Conservation (phyloP, 1,139 yeast species). For the Suhomyces anneliseae region DNA sequence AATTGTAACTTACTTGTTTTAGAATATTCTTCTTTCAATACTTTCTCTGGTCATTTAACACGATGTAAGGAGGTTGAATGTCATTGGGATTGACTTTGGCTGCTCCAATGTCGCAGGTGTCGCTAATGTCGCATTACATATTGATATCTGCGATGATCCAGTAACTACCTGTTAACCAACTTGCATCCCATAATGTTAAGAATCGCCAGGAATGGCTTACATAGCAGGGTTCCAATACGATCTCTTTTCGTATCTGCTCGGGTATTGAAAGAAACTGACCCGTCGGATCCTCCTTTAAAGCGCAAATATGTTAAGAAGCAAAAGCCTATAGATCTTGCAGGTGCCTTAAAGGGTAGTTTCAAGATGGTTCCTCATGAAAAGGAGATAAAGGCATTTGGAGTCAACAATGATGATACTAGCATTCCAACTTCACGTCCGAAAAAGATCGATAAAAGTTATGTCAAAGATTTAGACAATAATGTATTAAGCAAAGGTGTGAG, state of each 20-base stretch:
- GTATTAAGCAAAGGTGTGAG: constrained; percentile 15
- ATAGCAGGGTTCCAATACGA: not conserved
- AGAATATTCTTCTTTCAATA: too few species aligned
- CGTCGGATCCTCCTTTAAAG: constrained; percentile 1
- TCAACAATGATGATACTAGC: constrained; percentile 3
- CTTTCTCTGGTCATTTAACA: not conserved
- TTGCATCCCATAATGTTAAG: not conserved
- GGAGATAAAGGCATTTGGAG: constrained; percentile 10
- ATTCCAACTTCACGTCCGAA: constrained; percentile 10
- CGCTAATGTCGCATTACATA: not conserved
- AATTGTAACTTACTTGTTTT: too few species aligned
- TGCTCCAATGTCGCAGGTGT: not conserved
- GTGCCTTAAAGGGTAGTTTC: constrained; percentile 15
- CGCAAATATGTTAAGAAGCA: constrained; percentile 12
- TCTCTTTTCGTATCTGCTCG: not conserved
- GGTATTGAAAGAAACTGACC: not conserved
- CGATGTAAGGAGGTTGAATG: not conserved
- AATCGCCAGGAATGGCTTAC: not conserved
- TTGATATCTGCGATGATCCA: not conserved
- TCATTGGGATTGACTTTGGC: not conserved
- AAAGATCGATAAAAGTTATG: constrained; percentile 14
- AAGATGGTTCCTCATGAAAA: constrained; percentile 12
- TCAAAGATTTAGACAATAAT: constrained; percentile 15
- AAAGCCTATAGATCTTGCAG: constrained; percentile 11
- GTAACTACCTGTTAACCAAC: not conserved